Conservation (phyloP, 2,329 filamentous ascomycete genomes). For the Penicillium sp. region DNA sequence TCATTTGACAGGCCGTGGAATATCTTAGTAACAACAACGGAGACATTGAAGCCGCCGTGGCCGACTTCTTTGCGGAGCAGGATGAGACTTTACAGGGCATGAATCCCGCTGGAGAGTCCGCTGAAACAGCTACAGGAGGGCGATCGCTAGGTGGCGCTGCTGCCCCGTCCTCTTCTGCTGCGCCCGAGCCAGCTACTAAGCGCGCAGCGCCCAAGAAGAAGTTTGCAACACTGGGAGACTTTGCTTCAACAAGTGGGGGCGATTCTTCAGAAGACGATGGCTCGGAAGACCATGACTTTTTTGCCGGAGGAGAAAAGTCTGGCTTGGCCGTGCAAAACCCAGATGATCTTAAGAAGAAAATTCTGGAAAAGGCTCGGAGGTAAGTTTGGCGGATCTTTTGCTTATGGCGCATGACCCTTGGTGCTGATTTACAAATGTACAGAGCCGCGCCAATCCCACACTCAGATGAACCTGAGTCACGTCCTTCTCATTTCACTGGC, state of each 20-base stretch:
- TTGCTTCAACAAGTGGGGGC: constrained; percentile 38
- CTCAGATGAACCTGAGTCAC: constrained; percentile 46
- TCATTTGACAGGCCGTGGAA: constrained; percentile 57
- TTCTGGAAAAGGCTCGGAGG: constrained; percentile 48
- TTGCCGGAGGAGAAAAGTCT: constrained; percentile 66
- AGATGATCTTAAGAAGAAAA: constrained; percentile 53
- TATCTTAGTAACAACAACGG: constrained; percentile 66
- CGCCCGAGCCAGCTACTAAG: constrained; percentile 32
- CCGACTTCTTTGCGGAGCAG: constrained; percentile 59
- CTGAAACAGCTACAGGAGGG: constrained; percentile 26
- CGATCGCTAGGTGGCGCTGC: constrained; percentile 35
- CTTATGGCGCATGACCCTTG: neutral
- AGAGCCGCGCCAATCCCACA: constrained; percentile 31
- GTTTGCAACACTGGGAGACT: constrained; percentile 50
- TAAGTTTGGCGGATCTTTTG: constrained; percentile 11
- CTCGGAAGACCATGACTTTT: constrained; percentile 57
- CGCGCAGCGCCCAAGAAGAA: constrained; percentile 41
- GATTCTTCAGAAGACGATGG: constrained; percentile 53
- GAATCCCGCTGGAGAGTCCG: constrained; percentile 25
- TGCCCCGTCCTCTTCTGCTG: constrained; percentile 29
- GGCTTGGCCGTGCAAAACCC: constrained; percentile 68
- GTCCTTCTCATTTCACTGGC: constrained; percentile 55
- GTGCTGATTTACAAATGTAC: constrained; percentile 2
- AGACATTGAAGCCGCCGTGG: constrained; percentile 64
- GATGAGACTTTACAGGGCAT: constrained; percentile 39